Conservation (phyloP, 495 filamentous ascomycete genomes). For the Neurospora sp. region DNA sequence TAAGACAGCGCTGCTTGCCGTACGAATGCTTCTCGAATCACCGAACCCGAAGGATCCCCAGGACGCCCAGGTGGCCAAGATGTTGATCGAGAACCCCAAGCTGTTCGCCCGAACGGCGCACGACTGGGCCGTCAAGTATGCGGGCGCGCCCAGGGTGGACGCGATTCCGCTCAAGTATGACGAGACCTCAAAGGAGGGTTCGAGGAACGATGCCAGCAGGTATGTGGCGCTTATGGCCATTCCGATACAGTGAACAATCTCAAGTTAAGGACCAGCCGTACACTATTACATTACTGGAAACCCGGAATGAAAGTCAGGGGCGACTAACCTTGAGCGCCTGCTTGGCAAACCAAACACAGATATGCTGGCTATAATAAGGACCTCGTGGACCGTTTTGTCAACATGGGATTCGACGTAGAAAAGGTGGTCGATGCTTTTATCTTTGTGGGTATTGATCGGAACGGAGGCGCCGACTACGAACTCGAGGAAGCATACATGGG, state of each 20-base stretch:
- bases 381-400: slow-evolving; percentile 77
- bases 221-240: slow-evolving; percentile 9
- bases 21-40: slow-evolving; percentile 85
- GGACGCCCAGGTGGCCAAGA: slow-evolving; percentile 88
- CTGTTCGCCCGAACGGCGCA: slow-evolving; percentile 75
- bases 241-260: background rate
- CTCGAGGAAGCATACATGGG: slow-evolving; percentile 80
- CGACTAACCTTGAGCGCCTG: background rate
- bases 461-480: slow-evolving; percentile 68
- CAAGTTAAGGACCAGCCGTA: background rate
- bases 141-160: slow-evolving; percentile 56
- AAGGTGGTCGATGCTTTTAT: slow-evolving; percentile 78
- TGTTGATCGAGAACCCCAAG: slow-evolving; percentile 70
- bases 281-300: background rate
- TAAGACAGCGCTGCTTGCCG: slow-evolving; percentile 84
- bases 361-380: slow-evolving; percentile 85
- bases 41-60: slow-evolving; percentile 96
- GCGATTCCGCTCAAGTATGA: slow-evolving; percentile 8
- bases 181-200: background rate
- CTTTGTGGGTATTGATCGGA: slow-evolving; percentile 69
- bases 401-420: slow-evolving; percentile 92
- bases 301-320: background rate
- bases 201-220: slow-evolving; percentile 28
- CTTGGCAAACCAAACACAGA: slow-evolving; percentile 29
- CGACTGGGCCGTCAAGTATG: slow-evolving; percentile 82